phyloP scores from a whole-genome alignment of 2,329 filamentous ascomycete genomes.

The Alternaria triticimaculans region DNA sequence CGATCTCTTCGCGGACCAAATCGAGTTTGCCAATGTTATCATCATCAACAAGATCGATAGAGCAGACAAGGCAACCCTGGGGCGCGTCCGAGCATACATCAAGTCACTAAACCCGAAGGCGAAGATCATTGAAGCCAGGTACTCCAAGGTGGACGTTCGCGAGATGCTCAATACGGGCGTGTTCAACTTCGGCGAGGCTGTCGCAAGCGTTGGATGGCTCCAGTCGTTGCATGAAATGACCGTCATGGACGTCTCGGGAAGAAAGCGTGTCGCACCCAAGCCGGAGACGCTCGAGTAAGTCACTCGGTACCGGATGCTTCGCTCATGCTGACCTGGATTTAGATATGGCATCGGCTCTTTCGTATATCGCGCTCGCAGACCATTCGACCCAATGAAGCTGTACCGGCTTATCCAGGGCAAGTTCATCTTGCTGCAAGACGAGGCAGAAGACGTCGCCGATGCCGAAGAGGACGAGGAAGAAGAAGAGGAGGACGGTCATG shows the following conservation, averaged over 20 bases:
- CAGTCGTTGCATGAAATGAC: conserved; percentile 74
- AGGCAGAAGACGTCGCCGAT: conserved; percentile 42
- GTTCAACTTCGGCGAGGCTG: conserved; percentile 70
- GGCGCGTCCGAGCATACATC: conserved; percentile 61
- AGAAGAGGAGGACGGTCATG: conserved; percentile 10
- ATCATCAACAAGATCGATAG: conserved; percentile 74
- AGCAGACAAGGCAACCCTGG: conserved; percentile 56
- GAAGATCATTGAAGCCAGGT: conserved; percentile 67
- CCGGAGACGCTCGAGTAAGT: conserved; percentile 72
- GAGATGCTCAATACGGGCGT: conserved; percentile 70
- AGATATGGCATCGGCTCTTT: conserved; percentile 74
- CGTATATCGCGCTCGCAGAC: conserved; percentile 66
- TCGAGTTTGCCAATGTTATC: conserved; percentile 78
- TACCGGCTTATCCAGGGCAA: conserved; percentile 53
- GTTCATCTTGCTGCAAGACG: conserved; percentile 52
- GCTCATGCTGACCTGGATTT: not conserved
- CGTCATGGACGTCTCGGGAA: conserved; percentile 61
- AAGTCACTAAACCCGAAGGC: conserved; percentile 70
- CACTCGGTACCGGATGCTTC: not conserved
- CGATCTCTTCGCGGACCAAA: conserved; percentile 77
- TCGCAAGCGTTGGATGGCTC: conserved; percentile 72
- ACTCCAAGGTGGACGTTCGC: conserved; percentile 65
- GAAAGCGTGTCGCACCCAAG: conserved; percentile 66
- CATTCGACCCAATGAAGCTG: conserved; percentile 51
- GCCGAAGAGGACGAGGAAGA: conserved; percentile 22